Base-by-base conservation (phyloP, 345 rosid genomes). In the Kernera saxatilis region DNA sequence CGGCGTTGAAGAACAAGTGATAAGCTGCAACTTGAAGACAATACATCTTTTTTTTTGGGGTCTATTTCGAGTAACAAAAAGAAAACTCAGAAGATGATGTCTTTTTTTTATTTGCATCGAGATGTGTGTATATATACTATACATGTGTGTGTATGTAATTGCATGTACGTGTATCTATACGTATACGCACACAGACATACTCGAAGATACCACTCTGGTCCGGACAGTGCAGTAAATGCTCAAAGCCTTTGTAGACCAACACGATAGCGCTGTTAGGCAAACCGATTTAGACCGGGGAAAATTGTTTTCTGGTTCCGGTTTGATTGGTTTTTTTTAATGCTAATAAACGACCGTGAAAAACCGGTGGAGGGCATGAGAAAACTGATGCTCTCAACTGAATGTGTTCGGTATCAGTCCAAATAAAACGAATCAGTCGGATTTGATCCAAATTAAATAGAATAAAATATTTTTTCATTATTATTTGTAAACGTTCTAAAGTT, bases 1-100 rank as follows among this genome's bases (percentile, higher is more conserved):
- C 26, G 14, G 79, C 75, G 71, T 75, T 69, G 53, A 75, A 75
- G 75, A 75, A 75, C 75, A 75, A 35, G 60, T 75, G 75, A 69
- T 75, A 75, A 25, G 75, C 79, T 69, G 79, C 79, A 44, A 75
- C 79, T 69, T 75, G 79, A 45, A 75, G 70, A 69, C 71, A 69
- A 54, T 62, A 75, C 79, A 75, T 75, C 3, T 32, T 8, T 33
- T 12, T 9, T 23, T 21, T 37, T 26, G 2, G 48, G 29, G 57
- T 64, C 8, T 55, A 5, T 63, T 46, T 56, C 35, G 36, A 57
- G 5, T 30, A 30, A 6, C 51, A 48, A 21, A 21, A 55, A 26
- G 12, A 65, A 25, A 27, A 26, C 3, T 5, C 9, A 26, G 45
- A 26, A 35, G 57, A 44, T 54, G 67, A 36, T 59, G 40, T 41